Percentiles rank a stretch among this genome's conserved stretches.
phyloP scores from a whole-genome alignment of 148 eudicot species.

The Gaultheria prostrata region DNA sequence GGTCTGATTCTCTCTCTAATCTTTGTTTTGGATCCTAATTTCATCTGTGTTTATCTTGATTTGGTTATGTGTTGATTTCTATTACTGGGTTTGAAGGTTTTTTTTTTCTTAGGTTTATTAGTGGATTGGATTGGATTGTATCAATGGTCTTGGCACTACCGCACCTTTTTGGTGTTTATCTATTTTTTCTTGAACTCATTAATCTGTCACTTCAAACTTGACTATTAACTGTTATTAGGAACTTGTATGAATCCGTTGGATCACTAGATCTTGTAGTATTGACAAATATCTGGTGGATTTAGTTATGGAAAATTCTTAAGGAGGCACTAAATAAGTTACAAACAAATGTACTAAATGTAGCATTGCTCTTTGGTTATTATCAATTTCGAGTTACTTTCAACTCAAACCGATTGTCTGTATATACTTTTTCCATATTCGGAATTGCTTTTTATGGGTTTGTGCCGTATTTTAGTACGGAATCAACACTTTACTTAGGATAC shows the following conservation, averaged over 20 bases:
- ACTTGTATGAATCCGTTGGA: background rate
- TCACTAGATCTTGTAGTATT: background rate
- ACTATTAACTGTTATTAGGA: background rate
- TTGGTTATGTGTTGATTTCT: background rate
- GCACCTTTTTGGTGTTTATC: background rate
- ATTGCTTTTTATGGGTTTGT: background rate
- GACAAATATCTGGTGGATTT: background rate
- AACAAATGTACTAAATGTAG: too few species aligned
- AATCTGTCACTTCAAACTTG: background rate
- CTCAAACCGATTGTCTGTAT: background rate
- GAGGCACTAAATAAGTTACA: too few species aligned
- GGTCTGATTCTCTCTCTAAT: conserved; percentile 34
- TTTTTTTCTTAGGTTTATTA: background rate
- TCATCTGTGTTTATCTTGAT: background rate
- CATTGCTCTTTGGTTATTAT: background rate
- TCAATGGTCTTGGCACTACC: background rate
- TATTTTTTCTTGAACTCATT: background rate
- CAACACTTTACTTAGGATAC: background rate
- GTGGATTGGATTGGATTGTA: background rate
- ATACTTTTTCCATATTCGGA: background rate
- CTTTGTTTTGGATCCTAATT: background rate
- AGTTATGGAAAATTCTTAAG: too few species aligned
- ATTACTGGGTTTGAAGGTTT: background rate
- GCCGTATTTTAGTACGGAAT: background rate
- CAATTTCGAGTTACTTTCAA: background rate